phyloP scores from a whole-genome alignment of 768 basidiomycete genomes.

The Dentipellis sp. region DNA sequence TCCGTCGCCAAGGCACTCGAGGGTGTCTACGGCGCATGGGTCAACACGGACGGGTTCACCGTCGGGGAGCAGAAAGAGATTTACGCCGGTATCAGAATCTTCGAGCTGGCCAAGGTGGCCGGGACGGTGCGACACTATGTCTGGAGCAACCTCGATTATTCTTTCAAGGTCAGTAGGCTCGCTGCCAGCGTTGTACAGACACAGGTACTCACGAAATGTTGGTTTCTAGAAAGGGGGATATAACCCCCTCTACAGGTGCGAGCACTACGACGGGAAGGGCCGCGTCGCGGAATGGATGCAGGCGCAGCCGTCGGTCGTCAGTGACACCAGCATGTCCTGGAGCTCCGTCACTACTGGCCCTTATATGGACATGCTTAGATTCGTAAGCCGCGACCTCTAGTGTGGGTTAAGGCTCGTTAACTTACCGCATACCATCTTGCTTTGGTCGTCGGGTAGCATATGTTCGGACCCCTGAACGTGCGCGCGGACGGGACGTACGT shows the following conservation, averaged over 20 bases:
- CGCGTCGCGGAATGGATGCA: conserved; percentile 28
- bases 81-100: conserved; percentile 30
- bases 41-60: conserved; percentile 27
- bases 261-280: conserved; percentile 31
- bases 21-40: conserved; percentile 27
- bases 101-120: conserved; percentile 27
- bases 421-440: neutral
- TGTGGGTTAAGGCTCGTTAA: neutral
- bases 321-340: conserved; percentile 25
- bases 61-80: conserved; percentile 33
- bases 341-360: conserved; percentile 28
- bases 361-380: conserved; percentile 32
- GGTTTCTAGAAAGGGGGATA: conserved; percentile 13
- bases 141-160: conserved; percentile 32
- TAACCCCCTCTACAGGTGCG: conserved; percentile 23
- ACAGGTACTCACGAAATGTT: neutral
- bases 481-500: conserved; percentile 19
- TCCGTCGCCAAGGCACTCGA: conserved; percentile 23
- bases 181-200: too few species aligned
- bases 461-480: conserved; percentile 16
- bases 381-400: conserved; percentile 15
- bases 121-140: conserved; percentile 26
- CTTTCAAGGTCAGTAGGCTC: conserved; percentile 22
- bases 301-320: conserved; percentile 23
- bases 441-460: conserved; percentile 1